Base-by-base conservation (phyloP, 352 stramenopile genomes). In the Phytophthora idaei region DNA sequence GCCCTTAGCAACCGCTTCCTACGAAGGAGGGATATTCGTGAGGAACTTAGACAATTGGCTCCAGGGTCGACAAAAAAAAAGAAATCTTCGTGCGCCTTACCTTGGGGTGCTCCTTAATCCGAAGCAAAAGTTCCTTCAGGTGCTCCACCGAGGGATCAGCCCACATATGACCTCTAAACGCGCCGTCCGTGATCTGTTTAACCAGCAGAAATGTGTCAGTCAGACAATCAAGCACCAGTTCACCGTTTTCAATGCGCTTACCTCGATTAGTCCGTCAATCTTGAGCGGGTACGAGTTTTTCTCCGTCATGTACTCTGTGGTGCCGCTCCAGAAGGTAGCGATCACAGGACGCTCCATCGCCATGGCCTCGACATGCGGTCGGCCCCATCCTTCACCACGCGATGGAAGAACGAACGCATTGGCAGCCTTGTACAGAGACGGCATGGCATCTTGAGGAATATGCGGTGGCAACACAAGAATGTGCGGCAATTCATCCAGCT, bases 311-410 rank as follows among this genome's bases (percentile, higher is more conserved):
- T 91, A 97, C 55, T 96, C 89, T 4, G 88, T 95, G 1, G 87
- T 89, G 10, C 94, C 94, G 54, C 87, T 97, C 89, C 91, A 98
- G 64, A 94, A 97, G 8, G 92, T 98, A 14, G 92, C 90, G 34
- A 98, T 94, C 4, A 98, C 73, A 12, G 92, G 90, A 27, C 92
- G 64, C 5, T 78, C 92, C 87, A 97, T 98, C 3, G 90, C 79
- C 95, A 98, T 98, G 7, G 94, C 93, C 59, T 98, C 95, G 1
- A 97, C 90, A 59, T 98, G 91, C 12, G 93, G 93, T 14, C 95
- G 83, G 4, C 95, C 93, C 94, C 94, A 98, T 31, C 94, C 93
- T 81, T 98, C 94, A n/a, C 94, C 94, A 50, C 93, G 76, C 4
- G 89, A 97, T 3, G 94, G 94, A 5, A 98, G 71, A 52, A 98